Conservation (phyloP, 805 yeast species). For the Ogataea nonfermentans region DNA sequence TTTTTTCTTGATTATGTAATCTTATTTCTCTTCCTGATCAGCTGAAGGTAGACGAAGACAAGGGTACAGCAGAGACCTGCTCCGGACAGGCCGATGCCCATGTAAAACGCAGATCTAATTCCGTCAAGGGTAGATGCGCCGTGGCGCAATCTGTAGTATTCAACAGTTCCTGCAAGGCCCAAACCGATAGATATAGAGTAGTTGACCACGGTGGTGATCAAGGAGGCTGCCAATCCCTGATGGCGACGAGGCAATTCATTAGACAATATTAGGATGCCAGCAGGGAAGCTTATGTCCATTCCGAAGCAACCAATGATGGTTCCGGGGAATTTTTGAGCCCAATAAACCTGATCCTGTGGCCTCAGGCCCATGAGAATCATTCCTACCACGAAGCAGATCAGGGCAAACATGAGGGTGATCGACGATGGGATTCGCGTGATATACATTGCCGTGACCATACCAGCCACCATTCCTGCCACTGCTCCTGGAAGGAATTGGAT, state of each 20-base stretch:
- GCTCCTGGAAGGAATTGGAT: slow-evolving; percentile 46
- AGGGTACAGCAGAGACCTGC: slow-evolving; percentile 37
- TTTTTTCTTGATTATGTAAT: too few relatives aligned
- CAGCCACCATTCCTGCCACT: slow-evolving; percentile 55
- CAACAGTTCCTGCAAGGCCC: slow-evolving; percentile 71
- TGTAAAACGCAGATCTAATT: slow-evolving; percentile 56
- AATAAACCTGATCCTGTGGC: slow-evolving; percentile 60
- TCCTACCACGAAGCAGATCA: slow-evolving; percentile 56
- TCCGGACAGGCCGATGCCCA: slow-evolving; percentile 60
- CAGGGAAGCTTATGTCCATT: slow-evolving; percentile 78
- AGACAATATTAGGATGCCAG: slow-evolving; percentile 62
- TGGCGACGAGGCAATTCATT: slow-evolving; percentile 57
- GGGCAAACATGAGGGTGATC: slow-evolving; percentile 47
- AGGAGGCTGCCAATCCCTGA: slow-evolving; percentile 79
- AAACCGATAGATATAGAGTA: slow-evolving; percentile 70
- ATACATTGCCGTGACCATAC: slow-evolving; percentile 48
- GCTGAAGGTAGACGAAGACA: slow-evolving; percentile 11
- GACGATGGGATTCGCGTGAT: slow-evolving; percentile 50
- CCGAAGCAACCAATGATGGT: slow-evolving; percentile 62
- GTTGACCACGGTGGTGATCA: slow-evolving; percentile 67
- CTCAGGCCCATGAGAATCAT: slow-evolving; percentile 49
- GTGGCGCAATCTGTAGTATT: slow-evolving; percentile 37
- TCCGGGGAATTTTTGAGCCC: slow-evolving; percentile 55
- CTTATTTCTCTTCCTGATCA: slow-evolving; percentile 2
- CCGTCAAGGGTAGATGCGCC: slow-evolving; percentile 38